Evolutionary conservation across 2,329 filamentous ascomycete species (phyloP), one percentile per base, ranked within the genome.

Genomic region (Trichoderma afroharzianum): DNA sequence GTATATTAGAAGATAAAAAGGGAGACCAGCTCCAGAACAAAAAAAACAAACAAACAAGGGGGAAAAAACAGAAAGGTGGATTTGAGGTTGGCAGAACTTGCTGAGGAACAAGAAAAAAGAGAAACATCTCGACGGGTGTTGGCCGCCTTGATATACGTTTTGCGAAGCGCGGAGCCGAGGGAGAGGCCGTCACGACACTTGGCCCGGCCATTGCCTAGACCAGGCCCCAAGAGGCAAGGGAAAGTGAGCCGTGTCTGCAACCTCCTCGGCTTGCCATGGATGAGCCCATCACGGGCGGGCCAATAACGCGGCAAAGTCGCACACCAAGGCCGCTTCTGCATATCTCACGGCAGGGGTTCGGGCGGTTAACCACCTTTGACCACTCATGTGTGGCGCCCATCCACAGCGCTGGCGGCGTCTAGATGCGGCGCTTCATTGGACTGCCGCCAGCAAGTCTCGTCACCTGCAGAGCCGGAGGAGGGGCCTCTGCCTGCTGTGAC

Each of bases 51-150:
- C 75, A 75, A 77, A 81, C 32, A 57, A 78, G 80, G 78, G 78
- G 79, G 78, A 79, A 79, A 79, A 82, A 79, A 79, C 77, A 79
- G 84, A 86, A 88, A 85, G 81, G 82, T 85, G 84, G 84, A 85
- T 85, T 85, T 79, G 81, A 80, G 77, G 79, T 83, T 86, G 86
- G 75, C 82, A 85, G 79, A 84, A 84, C 90, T 92, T 92, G 90
- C 90, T 91, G 86, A 86, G 86, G 89, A 88, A 78, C 78, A 78
- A 81, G 83, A 84, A 83, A 79, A 77, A 81, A 82, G 82, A 21
- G n/a, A 33, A 78, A 79, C 77, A 80, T 77, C 76, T 18, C 77
- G 79, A 58, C 76, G 78, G 76, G 70, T 71, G 70, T 71, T 71
- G 70, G 70, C 53, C 63, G 63, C 58, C 68, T 68, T 59, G 28